Evolutionary conservation across 2,329 filamentous ascomycete species (phyloP), one percentile per base, ranked within the genome.

Genomic region (Fusarium dimerum): DNA sequence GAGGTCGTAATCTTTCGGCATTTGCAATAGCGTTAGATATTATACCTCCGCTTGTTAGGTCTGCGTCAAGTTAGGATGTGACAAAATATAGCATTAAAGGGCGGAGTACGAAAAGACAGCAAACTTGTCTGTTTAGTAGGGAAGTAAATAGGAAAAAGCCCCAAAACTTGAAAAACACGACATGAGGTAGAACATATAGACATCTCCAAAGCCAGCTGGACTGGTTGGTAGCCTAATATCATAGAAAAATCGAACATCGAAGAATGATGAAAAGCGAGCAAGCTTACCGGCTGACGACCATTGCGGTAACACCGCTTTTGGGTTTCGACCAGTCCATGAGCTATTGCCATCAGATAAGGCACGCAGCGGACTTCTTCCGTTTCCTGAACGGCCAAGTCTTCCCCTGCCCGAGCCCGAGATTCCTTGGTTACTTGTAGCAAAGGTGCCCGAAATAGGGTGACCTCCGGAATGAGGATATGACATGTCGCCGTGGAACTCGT

Each of bases 11-110:
- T 63, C 87, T 89, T 55, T 88, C 90, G 29, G 92, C 91, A 68
- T 91, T 95, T 55, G 92, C 92, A 66, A 96, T 97, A 43, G 93
- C 92, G 62, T 84, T 88, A 26, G 92, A 95, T 59, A 97, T 97
- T 68, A 97, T 96, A 50, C 92, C 92, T 11, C 75, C 71, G 49
- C 74, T 75, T 73, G 88, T 84, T 61, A 60, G 70, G 70, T 60
- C 67, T 66, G 43, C 15, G 8, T 41, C 39, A 15, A 30, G 44
- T 63, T 48, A 66, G 60, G 51, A 38, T 13, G 12, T 12, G 20
- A 18, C 26, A 32, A 11, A n/a, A 41, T 26, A 40, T 42, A 12
- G 47, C 53, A 26, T 45, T 16, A n/a, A 32, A 7, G 15, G 43
- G 40, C n/a, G 29, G 45, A 30, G 30, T 26, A 20, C 20, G 50